Conservation (phyloP, 2,329 filamentous ascomycete species). For the Trichoderma sp. region DNA sequence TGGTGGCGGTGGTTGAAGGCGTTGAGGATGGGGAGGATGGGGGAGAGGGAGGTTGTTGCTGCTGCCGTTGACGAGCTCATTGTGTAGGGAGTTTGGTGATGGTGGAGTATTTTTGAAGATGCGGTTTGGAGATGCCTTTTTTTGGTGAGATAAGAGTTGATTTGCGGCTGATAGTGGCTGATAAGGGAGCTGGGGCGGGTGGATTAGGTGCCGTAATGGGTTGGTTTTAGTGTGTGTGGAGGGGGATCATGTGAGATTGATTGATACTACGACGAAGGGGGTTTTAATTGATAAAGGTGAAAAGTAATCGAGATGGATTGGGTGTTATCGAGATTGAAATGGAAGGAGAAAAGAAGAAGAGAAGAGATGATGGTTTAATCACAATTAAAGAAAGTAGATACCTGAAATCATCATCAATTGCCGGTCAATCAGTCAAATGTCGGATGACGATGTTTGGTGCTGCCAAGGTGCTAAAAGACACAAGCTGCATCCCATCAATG, state of each 20-base stretch:
- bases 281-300: no score
- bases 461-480: background rate
- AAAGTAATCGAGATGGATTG: background rate
- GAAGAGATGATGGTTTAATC: no score
- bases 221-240: background rate
- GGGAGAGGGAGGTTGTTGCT: slow-evolving; percentile 33
- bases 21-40: slow-evolving; percentile 58
- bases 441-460: background rate
- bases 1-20: slow-evolving; percentile 79
- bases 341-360: background rate
- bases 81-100: background rate
- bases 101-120: background rate
- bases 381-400: background rate
- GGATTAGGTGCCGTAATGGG: slow-evolving; percentile 4
- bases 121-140: background rate
- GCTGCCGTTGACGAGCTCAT: background rate
- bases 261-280: background rate
- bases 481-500: background rate
- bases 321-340: background rate
- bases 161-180: background rate
- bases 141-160: background rate
- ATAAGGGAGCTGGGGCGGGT: background rate
- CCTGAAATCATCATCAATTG: background rate
- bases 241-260: background rate
- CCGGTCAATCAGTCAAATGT: background rate